Percentiles rank a stretch among this genome's conserved stretches.
phyloP scores from a whole-genome alignment of 257 asterid species.

The Nicotiana noctiflora region DNA sequence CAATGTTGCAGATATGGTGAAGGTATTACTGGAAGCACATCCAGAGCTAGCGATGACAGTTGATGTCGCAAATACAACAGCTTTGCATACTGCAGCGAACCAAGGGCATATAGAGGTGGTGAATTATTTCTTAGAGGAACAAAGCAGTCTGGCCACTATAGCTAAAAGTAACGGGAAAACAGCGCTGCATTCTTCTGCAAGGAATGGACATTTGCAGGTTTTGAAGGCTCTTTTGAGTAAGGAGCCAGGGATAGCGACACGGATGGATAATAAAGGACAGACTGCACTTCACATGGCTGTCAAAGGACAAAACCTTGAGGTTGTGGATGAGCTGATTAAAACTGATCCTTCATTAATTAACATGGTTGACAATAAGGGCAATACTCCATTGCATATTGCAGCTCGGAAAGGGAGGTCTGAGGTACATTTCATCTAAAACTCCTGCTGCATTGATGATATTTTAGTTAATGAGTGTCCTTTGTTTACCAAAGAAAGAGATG shows the following conservation, averaged over 20 bases:
- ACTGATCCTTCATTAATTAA: slow-evolving; percentile 28
- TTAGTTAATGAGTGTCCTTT: not conserved
- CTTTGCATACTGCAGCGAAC: slow-evolving; percentile 39
- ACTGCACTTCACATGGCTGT: slow-evolving; percentile 56
- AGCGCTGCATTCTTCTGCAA: slow-evolving; percentile 42
- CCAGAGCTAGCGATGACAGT: slow-evolving; percentile 45
- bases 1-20: slow-evolving; percentile 28
- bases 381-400: slow-evolving; percentile 38
- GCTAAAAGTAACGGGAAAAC: slow-evolving; percentile 45
- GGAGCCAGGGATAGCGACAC: slow-evolving; percentile 22
- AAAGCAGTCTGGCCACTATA: slow-evolving; percentile 32
- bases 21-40: slow-evolving; percentile 37
- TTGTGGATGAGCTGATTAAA: slow-evolving; percentile 30
- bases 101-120: slow-evolving; percentile 42
- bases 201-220: slow-evolving; percentile 41
- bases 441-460: not conserved
- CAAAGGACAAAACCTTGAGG: slow-evolving; percentile 42
- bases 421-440: slow-evolving; percentile 18
- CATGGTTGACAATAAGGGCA: slow-evolving; percentile 40
- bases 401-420: slow-evolving; percentile 34
- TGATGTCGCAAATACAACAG: slow-evolving; percentile 37
- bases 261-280: slow-evolving; percentile 46
- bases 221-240: slow-evolving; percentile 34
- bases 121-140: slow-evolving; percentile 28
- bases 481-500: not conserved